Percentiles rank a stretch among this genome's conserved stretches.
Conservation (phyloP, 148 eudicot species). For the Arctostaphylos glauca region DNA sequence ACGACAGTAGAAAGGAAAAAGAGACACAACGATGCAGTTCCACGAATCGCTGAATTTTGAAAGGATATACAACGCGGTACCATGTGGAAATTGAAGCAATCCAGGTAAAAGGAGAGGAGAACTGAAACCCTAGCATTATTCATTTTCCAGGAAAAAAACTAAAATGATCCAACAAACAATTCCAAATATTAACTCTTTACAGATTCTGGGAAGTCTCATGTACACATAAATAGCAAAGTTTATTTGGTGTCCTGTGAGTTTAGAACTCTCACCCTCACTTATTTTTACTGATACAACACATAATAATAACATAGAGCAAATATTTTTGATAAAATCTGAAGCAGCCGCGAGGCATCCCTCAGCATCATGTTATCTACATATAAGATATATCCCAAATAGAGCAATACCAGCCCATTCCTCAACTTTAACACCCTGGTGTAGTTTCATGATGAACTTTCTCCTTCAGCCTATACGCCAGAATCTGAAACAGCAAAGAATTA, state of each 20-base stretch:
- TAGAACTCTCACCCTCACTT: not conserved
- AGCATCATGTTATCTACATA: not conserved
- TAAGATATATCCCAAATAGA: not conserved
- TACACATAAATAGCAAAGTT: not conserved
- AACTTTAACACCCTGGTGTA: not conserved
- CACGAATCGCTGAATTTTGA: too few species aligned
- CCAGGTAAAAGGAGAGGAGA: not conserved
- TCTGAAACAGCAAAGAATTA: conserved; percentile 5
- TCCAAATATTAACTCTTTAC: too few species aligned
- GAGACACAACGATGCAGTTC: too few species aligned
- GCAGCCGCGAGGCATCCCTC: not conserved
- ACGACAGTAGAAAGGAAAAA: too few species aligned
- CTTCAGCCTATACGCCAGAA: conserved; percentile 15
- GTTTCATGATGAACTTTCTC: conserved; percentile 5
- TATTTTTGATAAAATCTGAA: too few species aligned
- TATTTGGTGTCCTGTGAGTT: not conserved
- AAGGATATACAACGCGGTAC: not conserved
- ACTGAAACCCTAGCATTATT: too few species aligned
- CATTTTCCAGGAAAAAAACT: too few species aligned
- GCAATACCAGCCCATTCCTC: not conserved
- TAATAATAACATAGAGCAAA: not conserved
- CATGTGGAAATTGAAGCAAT: not conserved
- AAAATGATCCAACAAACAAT: not conserved
- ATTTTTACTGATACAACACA: not conserved
- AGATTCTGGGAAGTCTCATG: not conserved